Evolutionary conservation across 2,329 filamentous ascomycete genomes (phyloP).

Genomic region (Colletotrichum theobromicola): DNA sequence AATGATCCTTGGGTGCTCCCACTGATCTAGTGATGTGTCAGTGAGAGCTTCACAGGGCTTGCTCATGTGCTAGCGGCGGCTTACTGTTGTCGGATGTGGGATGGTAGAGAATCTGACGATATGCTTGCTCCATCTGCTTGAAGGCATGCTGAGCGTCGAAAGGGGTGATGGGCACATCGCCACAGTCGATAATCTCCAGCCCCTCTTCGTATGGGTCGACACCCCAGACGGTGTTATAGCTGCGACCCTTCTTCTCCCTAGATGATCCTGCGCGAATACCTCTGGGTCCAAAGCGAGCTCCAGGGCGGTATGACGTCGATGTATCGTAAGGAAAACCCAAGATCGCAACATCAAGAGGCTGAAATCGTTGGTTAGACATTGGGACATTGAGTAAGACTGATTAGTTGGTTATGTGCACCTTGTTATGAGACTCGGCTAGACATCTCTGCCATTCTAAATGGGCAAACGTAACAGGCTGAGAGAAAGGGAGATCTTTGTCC

Average conservation of each 20-base stretch:
- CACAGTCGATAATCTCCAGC: constrained; percentile 42
- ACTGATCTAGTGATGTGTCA: background rate
- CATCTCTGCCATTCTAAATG: constrained; percentile 5
- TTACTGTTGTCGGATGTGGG: background rate
- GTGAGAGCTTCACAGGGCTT: too few species aligned
- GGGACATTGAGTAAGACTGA: background rate
- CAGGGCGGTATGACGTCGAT: constrained; percentile 25
- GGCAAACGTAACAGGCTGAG: constrained; percentile 8
- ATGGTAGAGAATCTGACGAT: constrained; percentile 36
- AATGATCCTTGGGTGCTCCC: background rate
- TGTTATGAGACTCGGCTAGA: background rate
- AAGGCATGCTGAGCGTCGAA: constrained; percentile 85
- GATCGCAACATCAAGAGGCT: background rate
- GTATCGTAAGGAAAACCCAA: constrained; percentile 12
- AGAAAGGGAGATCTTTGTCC: constrained; percentile 9
- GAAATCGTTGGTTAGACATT: background rate
- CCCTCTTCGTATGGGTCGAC: background rate
- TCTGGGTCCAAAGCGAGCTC: constrained; percentile 83
- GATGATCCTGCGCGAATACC: constrained; percentile 84
- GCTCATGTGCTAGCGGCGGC: background rate
- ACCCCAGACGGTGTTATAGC: constrained; percentile 7
- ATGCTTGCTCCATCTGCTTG: constrained; percentile 83
- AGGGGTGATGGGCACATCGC: constrained; percentile 48
- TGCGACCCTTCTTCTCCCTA: constrained; percentile 67
- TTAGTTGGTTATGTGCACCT: background rate